Percentiles rank a stretch among this genome's conserved stretches.
Conservation (phyloP, 345 rosid species). For the Conringia planisiliqua region DNA sequence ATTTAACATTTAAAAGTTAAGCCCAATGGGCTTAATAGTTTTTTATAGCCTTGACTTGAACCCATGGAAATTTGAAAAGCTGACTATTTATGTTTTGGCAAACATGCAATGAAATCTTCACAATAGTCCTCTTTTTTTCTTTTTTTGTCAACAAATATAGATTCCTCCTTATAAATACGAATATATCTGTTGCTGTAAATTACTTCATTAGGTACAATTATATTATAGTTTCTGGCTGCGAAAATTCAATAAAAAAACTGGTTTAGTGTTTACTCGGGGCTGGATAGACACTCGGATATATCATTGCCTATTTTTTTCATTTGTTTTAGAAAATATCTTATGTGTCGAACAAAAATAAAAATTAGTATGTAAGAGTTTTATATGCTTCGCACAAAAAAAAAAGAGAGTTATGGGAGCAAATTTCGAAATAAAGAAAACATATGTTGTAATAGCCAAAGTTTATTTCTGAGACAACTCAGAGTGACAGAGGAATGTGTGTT, state of each 20-base stretch:
- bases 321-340: neutral
- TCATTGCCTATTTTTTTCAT: neutral
- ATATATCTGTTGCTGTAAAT: neutral
- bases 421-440: neutral
- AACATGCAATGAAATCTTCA: conserved; percentile 3
- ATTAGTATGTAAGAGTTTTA: neutral
- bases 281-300: neutral
- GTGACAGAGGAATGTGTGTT: conserved; percentile 25
- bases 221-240: neutral
- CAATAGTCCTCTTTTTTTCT: no score
- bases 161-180: neutral
- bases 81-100: neutral
- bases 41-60: neutral
- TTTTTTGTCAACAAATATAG: no score
- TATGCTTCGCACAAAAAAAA: no score
- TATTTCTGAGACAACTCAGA: conserved; percentile 8
- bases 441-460: neutral
- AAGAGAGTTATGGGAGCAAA: neutral
- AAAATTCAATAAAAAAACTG: neutral
- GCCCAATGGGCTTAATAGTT: neutral
- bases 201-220: no score
- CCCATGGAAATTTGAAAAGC: neutral
- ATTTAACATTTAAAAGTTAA: neutral
- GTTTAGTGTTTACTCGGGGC: neutral
- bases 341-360: no score